Evolutionary conservation across 2,329 filamentous ascomycete species (phyloP).

Genomic region (Pleomassaria siparia): DNA sequence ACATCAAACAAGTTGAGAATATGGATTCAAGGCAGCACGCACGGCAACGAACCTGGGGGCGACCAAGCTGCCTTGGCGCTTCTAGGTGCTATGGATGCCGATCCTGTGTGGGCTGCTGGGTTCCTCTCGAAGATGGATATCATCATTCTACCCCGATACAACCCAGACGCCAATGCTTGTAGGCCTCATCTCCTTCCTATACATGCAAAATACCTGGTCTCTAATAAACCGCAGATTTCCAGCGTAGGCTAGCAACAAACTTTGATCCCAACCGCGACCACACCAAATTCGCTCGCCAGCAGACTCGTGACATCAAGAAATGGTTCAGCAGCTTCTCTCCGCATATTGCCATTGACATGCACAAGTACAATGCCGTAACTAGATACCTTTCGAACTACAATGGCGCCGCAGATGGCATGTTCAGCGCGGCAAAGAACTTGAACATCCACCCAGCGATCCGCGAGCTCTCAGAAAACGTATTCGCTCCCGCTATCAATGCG

Average conservation of each 20-base stretch:
- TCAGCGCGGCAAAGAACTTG: conserved; percentile 40
- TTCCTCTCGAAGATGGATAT: conserved; percentile 39
- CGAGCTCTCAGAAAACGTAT: conserved; percentile 35
- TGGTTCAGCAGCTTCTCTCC: conserved; percentile 35
- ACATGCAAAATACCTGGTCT: conserved; percentile 4
- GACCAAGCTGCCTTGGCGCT: conserved; percentile 40
- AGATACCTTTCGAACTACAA: conserved; percentile 32
- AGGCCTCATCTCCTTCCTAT: neutral
- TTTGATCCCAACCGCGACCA: conserved; percentile 43
- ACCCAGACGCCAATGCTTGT: conserved; percentile 39
- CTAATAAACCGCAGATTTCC: conserved; percentile 36
- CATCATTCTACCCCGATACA: conserved; percentile 39
- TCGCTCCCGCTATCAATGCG: conserved; percentile 35
- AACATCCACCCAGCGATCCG: conserved; percentile 40
- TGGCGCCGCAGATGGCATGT: conserved; percentile 40
- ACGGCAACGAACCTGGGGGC: conserved; percentile 43
- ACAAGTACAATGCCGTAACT: conserved; percentile 36
- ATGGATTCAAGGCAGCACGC: conserved; percentile 41
- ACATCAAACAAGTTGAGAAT: conserved; percentile 33
- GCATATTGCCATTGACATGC: conserved; percentile 41
- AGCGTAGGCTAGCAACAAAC: conserved; percentile 38
- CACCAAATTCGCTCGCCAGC: conserved; percentile 37
- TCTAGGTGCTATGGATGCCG: conserved; percentile 37
- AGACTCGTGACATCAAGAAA: conserved; percentile 39
- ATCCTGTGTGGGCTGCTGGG: conserved; percentile 33